These are phyloP conservation scores for Scedosporium dehoogii DNA, from an alignment of 2,329 filamentous ascomycete species.

Conservation along the genomic window DNA sequence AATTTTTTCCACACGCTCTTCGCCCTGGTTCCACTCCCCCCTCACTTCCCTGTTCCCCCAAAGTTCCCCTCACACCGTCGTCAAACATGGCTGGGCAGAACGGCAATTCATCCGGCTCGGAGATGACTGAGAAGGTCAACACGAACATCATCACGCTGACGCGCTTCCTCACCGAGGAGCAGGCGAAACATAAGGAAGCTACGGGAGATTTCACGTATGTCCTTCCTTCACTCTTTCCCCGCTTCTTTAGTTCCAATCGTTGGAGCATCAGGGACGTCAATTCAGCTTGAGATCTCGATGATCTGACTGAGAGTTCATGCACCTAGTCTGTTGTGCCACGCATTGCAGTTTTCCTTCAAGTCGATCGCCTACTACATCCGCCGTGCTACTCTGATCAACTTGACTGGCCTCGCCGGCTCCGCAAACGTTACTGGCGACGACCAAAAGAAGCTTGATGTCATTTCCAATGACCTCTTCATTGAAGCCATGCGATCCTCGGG, in stretches of 20 bases:
- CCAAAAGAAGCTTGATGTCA: slow-evolving; percentile 99
- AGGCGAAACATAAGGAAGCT: slow-evolving; percentile 83
- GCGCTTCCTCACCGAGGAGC: slow-evolving; percentile 91
- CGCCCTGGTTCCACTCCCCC: neutral
- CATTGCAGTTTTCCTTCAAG: slow-evolving; percentile 99
- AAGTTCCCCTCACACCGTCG: neutral
- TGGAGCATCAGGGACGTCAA: no score
- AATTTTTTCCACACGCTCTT: no score
- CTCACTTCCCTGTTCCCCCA: neutral
- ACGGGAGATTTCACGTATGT: slow-evolving; percentile 94
- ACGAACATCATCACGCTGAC: slow-evolving; percentile 94
- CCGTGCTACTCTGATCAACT: slow-evolving; percentile 86
- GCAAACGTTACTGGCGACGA: slow-evolving; percentile 95
- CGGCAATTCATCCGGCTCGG: slow-evolving; percentile 27
- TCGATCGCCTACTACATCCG: slow-evolving; percentile 99
- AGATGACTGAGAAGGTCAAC: slow-evolving; percentile 71
- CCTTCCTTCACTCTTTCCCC: neutral
- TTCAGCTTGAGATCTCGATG: no score
- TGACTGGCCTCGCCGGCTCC: slow-evolving; percentile 88
- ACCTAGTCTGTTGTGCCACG: slow-evolving; percentile 80
- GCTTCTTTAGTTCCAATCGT: neutral
- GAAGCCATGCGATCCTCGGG: slow-evolving; percentile 88
- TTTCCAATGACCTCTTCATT: slow-evolving; percentile 97
- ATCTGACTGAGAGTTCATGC: neutral
- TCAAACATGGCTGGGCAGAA: slow-evolving; percentile 7